Evolutionary conservation across 2,329 filamentous ascomycete genomes (phyloP), one percentile per base, ranked within the genome.

Genomic region (Onygenales sp.): DNA sequence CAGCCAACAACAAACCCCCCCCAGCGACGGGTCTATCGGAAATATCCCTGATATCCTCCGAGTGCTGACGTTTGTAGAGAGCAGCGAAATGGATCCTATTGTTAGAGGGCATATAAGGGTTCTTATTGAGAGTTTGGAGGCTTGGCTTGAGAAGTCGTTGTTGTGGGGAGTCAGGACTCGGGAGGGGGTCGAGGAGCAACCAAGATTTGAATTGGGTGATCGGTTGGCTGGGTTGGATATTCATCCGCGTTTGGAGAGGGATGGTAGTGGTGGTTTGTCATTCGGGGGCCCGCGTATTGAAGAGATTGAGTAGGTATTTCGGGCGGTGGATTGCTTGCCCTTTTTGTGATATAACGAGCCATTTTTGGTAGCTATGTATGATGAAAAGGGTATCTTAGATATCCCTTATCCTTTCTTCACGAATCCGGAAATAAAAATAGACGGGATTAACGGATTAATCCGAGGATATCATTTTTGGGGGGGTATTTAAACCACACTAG

Each of bases 71-170:
- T 69, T 68, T 43, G 69, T 72, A 5, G 71, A 73, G 52, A 64
- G 61, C 32, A 61, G 58, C 10, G 72, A 74, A 50, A 64, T 61
- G 7, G 72, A 74, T 53, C 53, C 45, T 2, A 66, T 73, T 56
- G 68, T 71, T 6, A 64, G 69, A 27, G 70, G 69, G 0, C 70
- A 74, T 61, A 57, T 73, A 13, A 66, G 68, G 2, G 64, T 63
- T 27, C 53, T 74, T 51, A 66, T 71, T 32, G 71, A 73, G 59
- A 73, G 65, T 49, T 54, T 73, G 36, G 70, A 74, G 58, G 67
- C 68, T 9, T 74, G 71, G 72, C 53, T 70, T 52, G 69, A 73
- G 58, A 74, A 72, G 58, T 67, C 67, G 9, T 53, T 74, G 45
- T 52, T 74, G 48, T 70, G 67, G 66, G 70, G 67, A 0, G 68